Evolutionary conservation across 1,284 basidiomycete genomes (phyloP).

Genomic region (Fomes fomentarius): DNA sequence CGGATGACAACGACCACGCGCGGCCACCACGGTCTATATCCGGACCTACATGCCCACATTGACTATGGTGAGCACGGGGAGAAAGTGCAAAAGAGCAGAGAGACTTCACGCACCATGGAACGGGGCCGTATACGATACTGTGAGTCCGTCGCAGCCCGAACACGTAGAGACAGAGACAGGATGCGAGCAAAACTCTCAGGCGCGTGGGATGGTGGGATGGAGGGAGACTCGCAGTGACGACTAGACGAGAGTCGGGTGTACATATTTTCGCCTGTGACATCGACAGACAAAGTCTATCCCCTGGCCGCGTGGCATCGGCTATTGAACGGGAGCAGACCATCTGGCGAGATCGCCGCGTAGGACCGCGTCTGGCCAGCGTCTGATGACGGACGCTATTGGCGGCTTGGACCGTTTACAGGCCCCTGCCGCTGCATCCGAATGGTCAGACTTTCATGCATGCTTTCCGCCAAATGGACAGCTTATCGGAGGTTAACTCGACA

Average conservation of each 20-base stretch:
- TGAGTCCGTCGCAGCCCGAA: not conserved
- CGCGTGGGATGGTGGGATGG: constrained; percentile 1
- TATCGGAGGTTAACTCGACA: too few relatives aligned
- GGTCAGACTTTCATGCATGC: too few relatives aligned
- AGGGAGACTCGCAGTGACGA: not conserved
- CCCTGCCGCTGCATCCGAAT: too few relatives aligned
- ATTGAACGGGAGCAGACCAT: not conserved
- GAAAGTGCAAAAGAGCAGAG: not conserved
- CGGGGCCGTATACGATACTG: not conserved
- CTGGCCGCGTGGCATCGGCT: constrained; percentile 1
- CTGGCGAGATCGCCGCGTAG: constrained; percentile 1
- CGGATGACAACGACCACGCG: not conserved
- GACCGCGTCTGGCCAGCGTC: not conserved
- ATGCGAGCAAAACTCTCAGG: not conserved
- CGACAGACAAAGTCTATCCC: constrained; percentile 6
- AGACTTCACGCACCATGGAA: constrained; percentile 5
- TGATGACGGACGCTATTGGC: not conserved
- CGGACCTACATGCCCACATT: not conserved
- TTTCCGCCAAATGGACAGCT: too few relatives aligned
- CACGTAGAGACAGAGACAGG: not conserved
- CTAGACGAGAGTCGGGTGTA: too few relatives aligned
- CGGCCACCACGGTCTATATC: not conserved
- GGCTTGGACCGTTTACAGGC: too few relatives aligned
- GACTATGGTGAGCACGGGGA: not conserved
- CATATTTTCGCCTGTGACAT: too few relatives aligned